Percentiles rank a stretch among this genome's conserved stretches.
Conservation (phyloP, 2,329 filamentous ascomycete genomes). For the Arthrobotrys entomopaga region DNA sequence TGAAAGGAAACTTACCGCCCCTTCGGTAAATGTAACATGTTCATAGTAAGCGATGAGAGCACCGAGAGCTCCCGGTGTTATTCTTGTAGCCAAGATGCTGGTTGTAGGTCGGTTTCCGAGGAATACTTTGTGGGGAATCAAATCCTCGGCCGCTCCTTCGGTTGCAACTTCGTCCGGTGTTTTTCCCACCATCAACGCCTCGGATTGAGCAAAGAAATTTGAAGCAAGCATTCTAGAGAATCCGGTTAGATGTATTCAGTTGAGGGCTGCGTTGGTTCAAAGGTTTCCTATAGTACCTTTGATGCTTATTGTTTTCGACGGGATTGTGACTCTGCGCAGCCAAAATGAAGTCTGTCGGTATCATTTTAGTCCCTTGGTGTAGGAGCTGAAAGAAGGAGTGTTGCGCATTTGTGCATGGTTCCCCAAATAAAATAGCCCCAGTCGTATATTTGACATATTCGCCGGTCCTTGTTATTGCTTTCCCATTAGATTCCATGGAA, state of each 20-base stretch:
- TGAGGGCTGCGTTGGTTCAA: background rate
- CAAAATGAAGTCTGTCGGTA: slow-evolving; percentile 97
- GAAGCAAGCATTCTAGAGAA: slow-evolving; percentile 77
- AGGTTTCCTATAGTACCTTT: slow-evolving; percentile 68
- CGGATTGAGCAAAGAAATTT: slow-evolving; percentile 89
- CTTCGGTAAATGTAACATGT: slow-evolving; percentile 97
- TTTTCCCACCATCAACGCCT: slow-evolving; percentile 92
- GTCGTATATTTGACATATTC: slow-evolving; percentile 97
- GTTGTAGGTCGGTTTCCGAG: slow-evolving; percentile 96
- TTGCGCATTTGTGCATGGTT: slow-evolving; percentile 98
- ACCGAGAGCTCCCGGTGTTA: slow-evolving; percentile 91
- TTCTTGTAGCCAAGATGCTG: slow-evolving; percentile 89
- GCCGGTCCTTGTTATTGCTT: slow-evolving; percentile 89
- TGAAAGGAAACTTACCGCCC: slow-evolving; percentile 67
- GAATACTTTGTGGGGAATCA: slow-evolving; percentile 99
- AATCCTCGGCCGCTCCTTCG: slow-evolving; percentile 76
- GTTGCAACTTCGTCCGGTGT: slow-evolving; percentile 80
- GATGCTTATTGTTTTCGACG: slow-evolving; percentile 88
- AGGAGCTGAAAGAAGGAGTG: slow-evolving; percentile 99
- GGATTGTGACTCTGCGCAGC: slow-evolving; percentile 98
- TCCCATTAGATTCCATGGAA: slow-evolving; percentile 99
- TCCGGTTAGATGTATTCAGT: slow-evolving; percentile 37
- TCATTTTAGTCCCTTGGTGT: slow-evolving; percentile 98
- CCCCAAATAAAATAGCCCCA: slow-evolving; percentile 93
- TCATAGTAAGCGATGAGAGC: slow-evolving; percentile 99